A percentile compares a stretch with the other conserved stretches of the same genome.
phyloP scores from a whole-genome alignment of 345 rosid genomes.

The Lepidium aucheri region DNA sequence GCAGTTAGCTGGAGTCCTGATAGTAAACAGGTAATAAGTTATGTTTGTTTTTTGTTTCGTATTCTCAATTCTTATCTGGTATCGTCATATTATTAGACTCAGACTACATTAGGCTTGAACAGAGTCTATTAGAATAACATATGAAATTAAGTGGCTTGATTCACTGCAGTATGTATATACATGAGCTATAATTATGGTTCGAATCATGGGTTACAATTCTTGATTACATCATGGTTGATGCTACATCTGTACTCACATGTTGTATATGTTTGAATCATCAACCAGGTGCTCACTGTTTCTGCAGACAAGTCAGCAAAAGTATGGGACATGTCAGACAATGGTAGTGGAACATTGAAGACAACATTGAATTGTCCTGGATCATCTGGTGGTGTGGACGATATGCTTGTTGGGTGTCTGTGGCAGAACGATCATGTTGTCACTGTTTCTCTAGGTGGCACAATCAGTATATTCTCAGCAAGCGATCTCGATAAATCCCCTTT shows the following conservation, averaged over 20 bases:
- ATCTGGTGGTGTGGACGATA: slow-evolving; percentile 82
- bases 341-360: slow-evolving; percentile 58
- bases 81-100: neutral
- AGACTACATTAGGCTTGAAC: neutral
- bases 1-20: slow-evolving; percentile 95
- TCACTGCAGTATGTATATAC: neutral
- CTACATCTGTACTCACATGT: neutral
- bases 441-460: slow-evolving; percentile 86
- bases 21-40: slow-evolving; percentile 65
- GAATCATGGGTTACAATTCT: neutral
- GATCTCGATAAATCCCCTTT: slow-evolving; percentile 70
- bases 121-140: neutral
- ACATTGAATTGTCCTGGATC: slow-evolving; percentile 59
- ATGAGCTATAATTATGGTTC: neutral
- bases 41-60: neutral
- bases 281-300: slow-evolving; percentile 78
- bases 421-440: slow-evolving; percentile 78
- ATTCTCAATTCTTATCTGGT: neutral
- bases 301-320: slow-evolving; percentile 97
- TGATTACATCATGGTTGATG: neutral
- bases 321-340: slow-evolving; percentile 78
- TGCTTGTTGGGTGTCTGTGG: slow-evolving; percentile 97
- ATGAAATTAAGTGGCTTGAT: neutral
- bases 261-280: slow-evolving; percentile 9
- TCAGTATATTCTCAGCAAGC: slow-evolving; percentile 62